phyloP scores from a whole-genome alignment of 192 early-diverging fungal genomes.

The Coemansia sp. region DNA sequence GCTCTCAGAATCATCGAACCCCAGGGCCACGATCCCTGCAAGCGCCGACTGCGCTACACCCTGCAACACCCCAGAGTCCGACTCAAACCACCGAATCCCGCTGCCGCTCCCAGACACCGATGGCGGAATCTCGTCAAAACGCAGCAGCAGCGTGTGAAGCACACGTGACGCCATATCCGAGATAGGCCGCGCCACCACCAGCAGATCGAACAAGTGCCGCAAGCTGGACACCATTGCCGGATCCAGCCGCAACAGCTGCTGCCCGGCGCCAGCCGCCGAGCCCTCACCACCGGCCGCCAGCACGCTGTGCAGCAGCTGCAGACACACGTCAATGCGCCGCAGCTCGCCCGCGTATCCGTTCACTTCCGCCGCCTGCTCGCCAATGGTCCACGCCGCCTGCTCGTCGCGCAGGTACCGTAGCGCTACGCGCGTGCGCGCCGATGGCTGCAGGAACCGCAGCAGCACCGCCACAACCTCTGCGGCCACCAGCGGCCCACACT shows the following conservation, averaged over 20 bases:
- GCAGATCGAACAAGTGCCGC: slow-evolving; percentile 32
- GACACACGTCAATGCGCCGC: slow-evolving; percentile 14
- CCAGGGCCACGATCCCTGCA: slow-evolving; percentile 18
- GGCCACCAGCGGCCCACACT: slow-evolving; percentile 10
- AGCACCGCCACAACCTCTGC: slow-evolving; percentile 15
- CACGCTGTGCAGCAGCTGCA: slow-evolving; percentile 34
- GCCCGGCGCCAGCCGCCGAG: too few relatives aligned
- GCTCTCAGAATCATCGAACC: slow-evolving; percentile 5
- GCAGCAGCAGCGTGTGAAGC: slow-evolving; percentile 26
- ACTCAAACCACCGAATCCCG: slow-evolving; percentile 43
- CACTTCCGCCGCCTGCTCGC: background rate
- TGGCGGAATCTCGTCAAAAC: slow-evolving; percentile 25
- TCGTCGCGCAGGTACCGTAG: slow-evolving; percentile 36
- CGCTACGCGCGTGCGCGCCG: slow-evolving; percentile 17
- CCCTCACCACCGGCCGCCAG: slow-evolving; percentile 10
- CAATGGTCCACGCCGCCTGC: slow-evolving; percentile 16
- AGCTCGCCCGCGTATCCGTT: slow-evolving; percentile 21
- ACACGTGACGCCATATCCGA: slow-evolving; percentile 38
- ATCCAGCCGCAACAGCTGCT: slow-evolving; percentile 19
- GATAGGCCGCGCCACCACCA: slow-evolving; percentile 33
- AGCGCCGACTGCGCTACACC: slow-evolving; percentile 18
- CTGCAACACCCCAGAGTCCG: slow-evolving; percentile 15
- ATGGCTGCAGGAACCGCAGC: slow-evolving; percentile 25
- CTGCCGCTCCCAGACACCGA: background rate
- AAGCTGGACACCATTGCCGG: slow-evolving; percentile 22